phyloP scores from a whole-genome alignment of 305 asterid species.

The Rubia balearica region DNA sequence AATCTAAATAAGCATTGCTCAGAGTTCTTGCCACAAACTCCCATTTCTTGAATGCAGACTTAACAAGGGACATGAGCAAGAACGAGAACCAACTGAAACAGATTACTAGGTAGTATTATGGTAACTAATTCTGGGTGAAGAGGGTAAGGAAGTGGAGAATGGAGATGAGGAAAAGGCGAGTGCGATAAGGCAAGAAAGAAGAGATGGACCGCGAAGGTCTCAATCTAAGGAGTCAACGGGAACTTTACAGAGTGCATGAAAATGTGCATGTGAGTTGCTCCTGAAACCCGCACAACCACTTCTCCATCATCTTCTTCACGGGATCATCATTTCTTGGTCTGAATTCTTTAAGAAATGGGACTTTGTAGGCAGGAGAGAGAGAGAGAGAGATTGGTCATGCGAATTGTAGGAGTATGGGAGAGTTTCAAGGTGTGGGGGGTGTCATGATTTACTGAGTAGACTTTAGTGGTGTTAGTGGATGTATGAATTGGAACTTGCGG shows the following conservation, averaged over 20 bases:
- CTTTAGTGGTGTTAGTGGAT: slow-evolving; percentile 45
- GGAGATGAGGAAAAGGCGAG: slow-evolving; percentile 25
- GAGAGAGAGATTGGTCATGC: slow-evolving; percentile 57
- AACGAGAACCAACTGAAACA: neutral
- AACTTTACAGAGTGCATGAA: slow-evolving; percentile 30
- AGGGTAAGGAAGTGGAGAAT: no score
- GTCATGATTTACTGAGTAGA: slow-evolving; percentile 64
- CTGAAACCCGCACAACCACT: slow-evolving; percentile 43
- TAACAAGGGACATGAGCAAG: slow-evolving; percentile 9
- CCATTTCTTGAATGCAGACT: slow-evolving; percentile 36
- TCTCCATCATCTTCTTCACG: slow-evolving; percentile 18
- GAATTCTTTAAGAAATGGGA: slow-evolving; percentile 16
- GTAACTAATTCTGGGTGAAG: neutral
- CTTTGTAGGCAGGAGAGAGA: slow-evolving; percentile 24
- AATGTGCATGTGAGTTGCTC: slow-evolving; percentile 6
- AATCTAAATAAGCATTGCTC: slow-evolving; percentile 19
- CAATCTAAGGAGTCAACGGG: slow-evolving; percentile 69
- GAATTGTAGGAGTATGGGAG: slow-evolving; percentile 27
- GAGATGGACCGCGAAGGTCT: slow-evolving; percentile 54
- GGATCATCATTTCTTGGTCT: slow-evolving; percentile 42
- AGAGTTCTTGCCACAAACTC: slow-evolving; percentile 17
- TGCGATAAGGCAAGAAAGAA: slow-evolving; percentile 57
- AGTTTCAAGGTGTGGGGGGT: slow-evolving; percentile 24
- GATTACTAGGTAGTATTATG: neutral
- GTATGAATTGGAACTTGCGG: slow-evolving; percentile 44